Conservation (phyloP, 352 stramenopile species). For the Phytophthora constricta region DNA sequence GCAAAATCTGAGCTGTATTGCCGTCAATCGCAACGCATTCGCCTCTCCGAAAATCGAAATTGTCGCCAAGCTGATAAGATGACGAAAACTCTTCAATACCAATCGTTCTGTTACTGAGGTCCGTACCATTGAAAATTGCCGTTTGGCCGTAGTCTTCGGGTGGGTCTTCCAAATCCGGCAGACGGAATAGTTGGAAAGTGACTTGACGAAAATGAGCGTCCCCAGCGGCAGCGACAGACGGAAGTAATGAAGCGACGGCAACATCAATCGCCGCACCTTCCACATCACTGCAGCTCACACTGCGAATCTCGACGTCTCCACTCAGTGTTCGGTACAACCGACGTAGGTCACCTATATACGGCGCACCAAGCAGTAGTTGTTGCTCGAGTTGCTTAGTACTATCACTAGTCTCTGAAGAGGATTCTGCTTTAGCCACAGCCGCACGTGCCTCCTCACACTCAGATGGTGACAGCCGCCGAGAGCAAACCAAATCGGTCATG, state of each 20-base stretch:
- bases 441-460: slow-evolving; percentile 29
- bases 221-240: slow-evolving; percentile 2
- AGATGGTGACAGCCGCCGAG: slow-evolving; percentile 31
- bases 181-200: slow-evolving; percentile 52
- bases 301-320: slow-evolving; percentile 28
- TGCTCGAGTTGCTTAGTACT: slow-evolving; percentile 20
- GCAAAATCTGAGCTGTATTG: slow-evolving; percentile 64
- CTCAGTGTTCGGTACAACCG: slow-evolving; percentile 43
- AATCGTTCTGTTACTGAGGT: not conserved
- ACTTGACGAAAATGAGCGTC: slow-evolving; percentile 31
- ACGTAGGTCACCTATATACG: slow-evolving; percentile 58
- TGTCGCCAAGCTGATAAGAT: slow-evolving; percentile 44
- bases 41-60: slow-evolving; percentile 46
- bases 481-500: slow-evolving; percentile 35
- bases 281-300: slow-evolving; percentile 18
- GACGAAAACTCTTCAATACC: not conserved
- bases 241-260: slow-evolving; percentile 26
- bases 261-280: slow-evolving; percentile 23
- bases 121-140: slow-evolving; percentile 43
- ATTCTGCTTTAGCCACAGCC: slow-evolving; percentile 12
- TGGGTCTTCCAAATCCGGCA: slow-evolving; percentile 45
- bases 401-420: not conserved
- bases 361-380: slow-evolving; percentile 29
- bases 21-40: slow-evolving; percentile 45
- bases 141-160: slow-evolving; percentile 67